phyloP scores from a whole-genome alignment of 2,329 filamentous ascomycete species.

The Trichothecium roseum region DNA sequence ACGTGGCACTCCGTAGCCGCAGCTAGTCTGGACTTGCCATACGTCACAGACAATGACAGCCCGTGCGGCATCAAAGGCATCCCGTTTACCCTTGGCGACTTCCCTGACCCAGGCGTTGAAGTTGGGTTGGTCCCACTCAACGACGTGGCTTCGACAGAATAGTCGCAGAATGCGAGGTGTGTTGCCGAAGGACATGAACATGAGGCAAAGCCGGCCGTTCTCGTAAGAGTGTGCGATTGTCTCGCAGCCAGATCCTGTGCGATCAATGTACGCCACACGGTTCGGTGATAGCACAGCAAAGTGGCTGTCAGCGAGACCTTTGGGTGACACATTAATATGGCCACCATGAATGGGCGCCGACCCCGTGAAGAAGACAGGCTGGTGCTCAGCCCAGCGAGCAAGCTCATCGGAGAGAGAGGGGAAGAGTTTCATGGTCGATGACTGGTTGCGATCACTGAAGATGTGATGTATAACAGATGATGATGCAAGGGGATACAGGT shows the following conservation, averaged over 20 bases:
- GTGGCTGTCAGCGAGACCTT: conserved; percentile 54
- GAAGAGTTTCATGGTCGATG: conserved; percentile 48
- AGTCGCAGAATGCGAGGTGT: conserved; percentile 53
- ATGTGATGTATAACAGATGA: not conserved
- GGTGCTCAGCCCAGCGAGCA: conserved; percentile 51
- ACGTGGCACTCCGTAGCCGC: conserved; percentile 53
- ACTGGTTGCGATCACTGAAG: not conserved
- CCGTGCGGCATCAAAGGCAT: conserved; percentile 36
- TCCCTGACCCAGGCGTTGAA: conserved; percentile 38
- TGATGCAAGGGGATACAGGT: not conserved
- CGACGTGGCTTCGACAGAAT: conserved; percentile 47
- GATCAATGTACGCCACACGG: conserved; percentile 60
- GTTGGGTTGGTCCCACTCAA: conserved; percentile 44
- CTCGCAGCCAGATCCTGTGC: conserved; percentile 65
- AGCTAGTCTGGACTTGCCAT: conserved; percentile 56
- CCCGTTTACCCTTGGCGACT: conserved; percentile 22
- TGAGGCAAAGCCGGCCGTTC: conserved; percentile 63
- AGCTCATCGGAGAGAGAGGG: conserved; percentile 43
- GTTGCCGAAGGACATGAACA: conserved; percentile 58
- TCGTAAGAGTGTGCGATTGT: conserved; percentile 69
- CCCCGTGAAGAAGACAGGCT: conserved; percentile 67
- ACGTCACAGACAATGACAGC: conserved; percentile 53
- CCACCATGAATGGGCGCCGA: conserved; percentile 57
- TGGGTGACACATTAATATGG: conserved; percentile 70
- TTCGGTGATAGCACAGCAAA: conserved; percentile 50